phyloP scores from a whole-genome alignment of 2,329 filamentous ascomycete genomes.

The Microsporum audouinii region DNA sequence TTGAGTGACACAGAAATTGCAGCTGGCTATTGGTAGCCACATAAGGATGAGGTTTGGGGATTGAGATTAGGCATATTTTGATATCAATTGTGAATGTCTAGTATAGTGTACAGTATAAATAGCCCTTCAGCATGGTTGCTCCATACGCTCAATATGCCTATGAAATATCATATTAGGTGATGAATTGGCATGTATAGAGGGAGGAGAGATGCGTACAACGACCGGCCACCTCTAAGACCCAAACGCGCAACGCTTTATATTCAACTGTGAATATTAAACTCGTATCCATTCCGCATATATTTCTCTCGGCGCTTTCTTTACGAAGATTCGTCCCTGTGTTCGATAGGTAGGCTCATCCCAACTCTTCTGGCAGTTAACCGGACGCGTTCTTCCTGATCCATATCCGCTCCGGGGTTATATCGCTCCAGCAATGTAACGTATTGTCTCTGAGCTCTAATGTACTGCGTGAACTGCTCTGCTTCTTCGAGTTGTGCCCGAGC shows the following conservation, averaged over 20 bases:
- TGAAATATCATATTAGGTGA: neutral
- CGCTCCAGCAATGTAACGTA: conserved; percentile 74
- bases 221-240: neutral
- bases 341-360: conserved; percentile 74
- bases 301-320: neutral
- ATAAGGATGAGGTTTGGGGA: neutral
- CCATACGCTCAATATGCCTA: neutral
- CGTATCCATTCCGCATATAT: neutral
- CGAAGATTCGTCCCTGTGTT: conserved; percentile 30
- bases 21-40: neutral
- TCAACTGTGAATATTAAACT: neutral
- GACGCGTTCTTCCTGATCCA: conserved; percentile 75
- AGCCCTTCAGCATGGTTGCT: neutral
- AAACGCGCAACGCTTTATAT: neutral
- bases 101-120: neutral
- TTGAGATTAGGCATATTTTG: neutral
- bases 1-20: no score
- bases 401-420: conserved; percentile 86
- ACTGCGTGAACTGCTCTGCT: conserved; percentile 68
- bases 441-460: conserved; percentile 71
- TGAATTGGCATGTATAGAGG: neutral
- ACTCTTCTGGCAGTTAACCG: conserved; percentile 74
- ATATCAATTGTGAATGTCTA: neutral
- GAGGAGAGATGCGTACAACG: neutral
- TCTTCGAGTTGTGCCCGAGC: conserved; percentile 37